Conservation (phyloP, 345 rosid genomes). For the Sonneratia alba region DNA sequence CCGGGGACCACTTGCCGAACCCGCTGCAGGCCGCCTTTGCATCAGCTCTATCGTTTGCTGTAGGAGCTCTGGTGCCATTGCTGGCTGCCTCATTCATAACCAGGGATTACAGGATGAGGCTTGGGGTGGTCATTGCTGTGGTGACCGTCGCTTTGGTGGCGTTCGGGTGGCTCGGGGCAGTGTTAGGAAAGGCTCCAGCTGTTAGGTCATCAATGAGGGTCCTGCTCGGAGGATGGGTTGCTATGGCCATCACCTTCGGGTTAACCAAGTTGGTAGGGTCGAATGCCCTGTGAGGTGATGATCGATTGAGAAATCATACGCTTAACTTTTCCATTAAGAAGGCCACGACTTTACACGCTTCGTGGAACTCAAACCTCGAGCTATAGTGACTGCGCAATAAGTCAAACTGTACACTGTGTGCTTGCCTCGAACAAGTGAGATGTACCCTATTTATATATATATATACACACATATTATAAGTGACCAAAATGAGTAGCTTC, state of each 20-base stretch:
- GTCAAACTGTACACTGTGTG: not conserved
- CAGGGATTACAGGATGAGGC: conserved; percentile 41
- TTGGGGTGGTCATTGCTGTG: conserved; percentile 43
- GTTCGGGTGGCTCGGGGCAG: conserved; percentile 69
- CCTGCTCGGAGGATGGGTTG: conserved; percentile 81
- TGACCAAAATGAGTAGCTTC: too few relatives aligned
- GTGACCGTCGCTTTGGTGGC: conserved; percentile 49
- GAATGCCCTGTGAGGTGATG: conserved; percentile 18
- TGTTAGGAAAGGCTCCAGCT: conserved; percentile 57
- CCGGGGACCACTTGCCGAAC: conserved; percentile 33
- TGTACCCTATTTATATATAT: too few relatives aligned
- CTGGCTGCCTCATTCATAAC: conserved; percentile 67
- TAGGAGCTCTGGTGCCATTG: conserved; percentile 78
- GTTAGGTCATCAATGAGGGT: conserved; percentile 53
- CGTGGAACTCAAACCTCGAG: not conserved
- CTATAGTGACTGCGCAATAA: too few relatives aligned
- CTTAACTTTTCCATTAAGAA: too few relatives aligned
- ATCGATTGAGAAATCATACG: too few relatives aligned
- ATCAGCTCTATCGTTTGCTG: conserved; percentile 67
- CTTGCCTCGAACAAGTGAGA: not conserved
- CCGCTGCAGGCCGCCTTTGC: conserved; percentile 80
- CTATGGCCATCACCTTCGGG: conserved; percentile 87
- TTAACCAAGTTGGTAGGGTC: conserved; percentile 67
- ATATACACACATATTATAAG: too few relatives aligned
- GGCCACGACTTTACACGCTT: too few relatives aligned